Evolutionary conservation across 192 early-diverging fungal species (phyloP).

Genomic region (Anaeromyces robustus): DNA sequence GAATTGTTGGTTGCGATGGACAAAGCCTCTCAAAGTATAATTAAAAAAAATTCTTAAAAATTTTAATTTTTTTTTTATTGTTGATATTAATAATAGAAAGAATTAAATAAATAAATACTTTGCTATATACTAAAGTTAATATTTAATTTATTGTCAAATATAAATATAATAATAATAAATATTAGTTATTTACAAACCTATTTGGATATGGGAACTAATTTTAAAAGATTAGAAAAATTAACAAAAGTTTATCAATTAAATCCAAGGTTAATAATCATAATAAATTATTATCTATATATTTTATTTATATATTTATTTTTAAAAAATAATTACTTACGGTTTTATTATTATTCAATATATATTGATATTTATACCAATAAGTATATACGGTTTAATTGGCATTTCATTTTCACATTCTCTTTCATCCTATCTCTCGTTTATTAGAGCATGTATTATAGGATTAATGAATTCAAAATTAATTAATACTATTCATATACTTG

Average conservation of each 20-base stretch:
- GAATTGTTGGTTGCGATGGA: neutral
- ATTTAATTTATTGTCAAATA: no score
- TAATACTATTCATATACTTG: neutral
- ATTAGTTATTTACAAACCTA: neutral
- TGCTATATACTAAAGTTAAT: no score
- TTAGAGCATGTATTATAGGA: neutral
- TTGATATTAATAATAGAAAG: no score
- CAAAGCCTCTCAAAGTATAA: neutral
- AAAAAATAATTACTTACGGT: neutral
- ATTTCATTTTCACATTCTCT: neutral
- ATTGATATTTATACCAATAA: neutral
- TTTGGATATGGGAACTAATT: neutral
- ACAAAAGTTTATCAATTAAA: neutral
- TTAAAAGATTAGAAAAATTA: neutral
- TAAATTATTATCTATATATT: no score
- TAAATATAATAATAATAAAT: no score
- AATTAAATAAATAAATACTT: no score
- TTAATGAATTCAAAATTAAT: neutral
- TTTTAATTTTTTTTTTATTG: no score
- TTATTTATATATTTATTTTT: no score
- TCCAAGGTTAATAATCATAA: neutral
- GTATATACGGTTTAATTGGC: neutral
- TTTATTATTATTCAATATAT: neutral
- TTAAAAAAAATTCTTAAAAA: no score
- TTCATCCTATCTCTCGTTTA: neutral